A percentile compares a stretch with the other conserved stretches of the same genome.
Evolutionary conservation across 805 yeast species (phyloP).

Genomic region (Ogataea parapolymorpha): DNA sequence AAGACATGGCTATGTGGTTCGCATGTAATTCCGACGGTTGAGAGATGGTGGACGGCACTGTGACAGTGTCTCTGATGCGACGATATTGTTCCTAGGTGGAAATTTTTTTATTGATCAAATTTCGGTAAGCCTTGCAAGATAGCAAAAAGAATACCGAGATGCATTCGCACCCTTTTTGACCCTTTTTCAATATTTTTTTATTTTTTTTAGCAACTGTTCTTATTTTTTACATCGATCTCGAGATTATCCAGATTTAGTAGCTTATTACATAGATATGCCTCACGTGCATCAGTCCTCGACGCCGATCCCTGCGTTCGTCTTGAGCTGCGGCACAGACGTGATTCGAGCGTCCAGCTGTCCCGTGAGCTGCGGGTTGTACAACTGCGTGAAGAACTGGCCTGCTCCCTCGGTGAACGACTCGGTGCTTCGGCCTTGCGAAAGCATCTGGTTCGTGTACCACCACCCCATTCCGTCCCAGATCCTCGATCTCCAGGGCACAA

Average conservation of each 20-base stretch:
- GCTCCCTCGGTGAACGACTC: slow-evolving; percentile 5
- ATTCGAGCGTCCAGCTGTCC: slow-evolving; percentile 4
- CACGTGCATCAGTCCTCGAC: neutral
- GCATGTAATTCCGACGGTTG: neutral
- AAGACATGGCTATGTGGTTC: slow-evolving; percentile 1
- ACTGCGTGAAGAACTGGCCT: slow-evolving; percentile 14
- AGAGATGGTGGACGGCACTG: neutral
- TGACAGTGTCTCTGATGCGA: neutral
- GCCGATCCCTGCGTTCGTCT: slow-evolving; percentile 6
- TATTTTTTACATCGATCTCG: neutral
- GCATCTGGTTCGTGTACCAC: slow-evolving; percentile 13
- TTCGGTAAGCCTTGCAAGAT: neutral
- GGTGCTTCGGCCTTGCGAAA: slow-evolving; percentile 1
- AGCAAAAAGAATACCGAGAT: neutral
- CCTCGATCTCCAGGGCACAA: slow-evolving; percentile 14
- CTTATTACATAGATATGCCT: neutral
- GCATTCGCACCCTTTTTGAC: neutral
- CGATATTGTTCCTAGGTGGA: neutral
- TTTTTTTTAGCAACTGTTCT: no score
- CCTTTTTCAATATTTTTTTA: no score
- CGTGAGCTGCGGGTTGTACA: slow-evolving; percentile 11
- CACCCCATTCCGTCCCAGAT: slow-evolving; percentile 19
- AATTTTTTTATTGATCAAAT: neutral
- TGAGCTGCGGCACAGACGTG: slow-evolving; percentile 5
- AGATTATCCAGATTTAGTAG: neutral